phyloP scores from a whole-genome alignment of 2,329 filamentous ascomycete genomes.

The Xylaria sp. region DNA sequence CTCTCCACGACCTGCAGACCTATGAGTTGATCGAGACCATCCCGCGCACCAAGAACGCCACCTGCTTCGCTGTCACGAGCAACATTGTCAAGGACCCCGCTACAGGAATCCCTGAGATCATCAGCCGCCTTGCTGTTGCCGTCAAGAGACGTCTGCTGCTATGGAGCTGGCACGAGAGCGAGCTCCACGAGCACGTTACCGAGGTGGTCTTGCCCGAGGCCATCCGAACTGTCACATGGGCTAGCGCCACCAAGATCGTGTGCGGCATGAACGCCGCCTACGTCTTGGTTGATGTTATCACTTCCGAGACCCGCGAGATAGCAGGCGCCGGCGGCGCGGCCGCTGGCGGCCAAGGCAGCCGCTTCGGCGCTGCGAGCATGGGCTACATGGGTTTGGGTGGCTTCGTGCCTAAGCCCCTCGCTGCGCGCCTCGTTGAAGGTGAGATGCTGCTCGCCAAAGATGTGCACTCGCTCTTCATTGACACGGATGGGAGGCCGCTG shows the following conservation, averaged over 20 bases:
- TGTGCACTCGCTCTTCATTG: slow-evolving; percentile 92
- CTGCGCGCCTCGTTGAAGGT: slow-evolving; percentile 79
- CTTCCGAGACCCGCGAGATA: slow-evolving; percentile 76
- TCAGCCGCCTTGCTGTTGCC: slow-evolving; percentile 87
- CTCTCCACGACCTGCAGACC: slow-evolving; percentile 84
- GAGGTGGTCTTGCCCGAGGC: slow-evolving; percentile 83
- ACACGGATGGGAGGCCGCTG: slow-evolving; percentile 78
- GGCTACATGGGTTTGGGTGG: slow-evolving; percentile 95
- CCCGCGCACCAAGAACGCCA: slow-evolving; percentile 83
- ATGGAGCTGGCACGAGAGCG: slow-evolving; percentile 97
- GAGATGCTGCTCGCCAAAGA: slow-evolving; percentile 96
- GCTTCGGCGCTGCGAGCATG: slow-evolving; percentile 89
- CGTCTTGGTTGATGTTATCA: slow-evolving; percentile 83
- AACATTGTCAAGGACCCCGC: slow-evolving; percentile 90
- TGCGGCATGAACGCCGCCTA: slow-evolving; percentile 93
- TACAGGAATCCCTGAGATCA: slow-evolving; percentile 89
- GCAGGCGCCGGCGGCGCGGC: slow-evolving; percentile 74
- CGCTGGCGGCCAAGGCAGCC: slow-evolving; percentile 66
- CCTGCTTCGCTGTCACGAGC: slow-evolving; percentile 89
- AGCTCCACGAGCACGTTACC: slow-evolving; percentile 72
- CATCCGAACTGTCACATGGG: slow-evolving; percentile 90
- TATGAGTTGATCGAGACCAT: slow-evolving; percentile 83
- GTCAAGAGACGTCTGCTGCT: slow-evolving; percentile 88
- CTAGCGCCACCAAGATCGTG: slow-evolving; percentile 81
- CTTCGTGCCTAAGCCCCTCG: slow-evolving; percentile 88